Percentiles rank a stretch among this genome's conserved stretches.
phyloP scores from a whole-genome alignment of 2,329 filamentous ascomycete genomes.

The Hymenoscyphus albidus region DNA sequence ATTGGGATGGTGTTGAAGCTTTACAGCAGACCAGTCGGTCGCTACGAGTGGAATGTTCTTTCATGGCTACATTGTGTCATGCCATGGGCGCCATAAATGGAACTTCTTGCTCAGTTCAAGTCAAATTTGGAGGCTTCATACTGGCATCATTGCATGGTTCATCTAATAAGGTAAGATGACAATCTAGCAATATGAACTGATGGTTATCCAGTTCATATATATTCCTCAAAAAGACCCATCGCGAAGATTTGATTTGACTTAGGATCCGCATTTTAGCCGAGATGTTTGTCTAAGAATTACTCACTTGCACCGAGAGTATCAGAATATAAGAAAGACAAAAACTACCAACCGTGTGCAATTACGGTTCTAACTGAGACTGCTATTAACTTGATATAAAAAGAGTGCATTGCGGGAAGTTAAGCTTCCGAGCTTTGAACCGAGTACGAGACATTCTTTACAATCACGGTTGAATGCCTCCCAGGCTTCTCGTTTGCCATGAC shows the following conservation, averaged over 20 bases:
- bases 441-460: conserved; percentile 3
- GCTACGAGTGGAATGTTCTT: no score
- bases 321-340: background rate
- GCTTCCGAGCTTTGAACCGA: background rate
- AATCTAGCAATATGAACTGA: no score
- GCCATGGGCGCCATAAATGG: no score
- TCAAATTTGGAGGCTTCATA: no score
- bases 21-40: no score
- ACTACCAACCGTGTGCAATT: background rate
- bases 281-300: background rate
- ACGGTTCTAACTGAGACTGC: background rate
- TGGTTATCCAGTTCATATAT: no score
- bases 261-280: background rate
- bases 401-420: background rate
- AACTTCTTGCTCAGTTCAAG: no score
- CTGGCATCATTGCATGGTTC: no score
- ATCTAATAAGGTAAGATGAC: no score
- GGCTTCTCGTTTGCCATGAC: background rate
- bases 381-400: background rate
- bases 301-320: background rate
- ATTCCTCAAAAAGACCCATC: background rate
- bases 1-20: no score
- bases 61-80: no score
- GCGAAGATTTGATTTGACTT: background rate
- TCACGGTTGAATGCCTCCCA: background rate